A percentile compares a stretch with the other conserved stretches of the same genome.
phyloP scores from a whole-genome alignment of 2,329 filamentous ascomycete genomes.

The Sporothrix curviconia region DNA sequence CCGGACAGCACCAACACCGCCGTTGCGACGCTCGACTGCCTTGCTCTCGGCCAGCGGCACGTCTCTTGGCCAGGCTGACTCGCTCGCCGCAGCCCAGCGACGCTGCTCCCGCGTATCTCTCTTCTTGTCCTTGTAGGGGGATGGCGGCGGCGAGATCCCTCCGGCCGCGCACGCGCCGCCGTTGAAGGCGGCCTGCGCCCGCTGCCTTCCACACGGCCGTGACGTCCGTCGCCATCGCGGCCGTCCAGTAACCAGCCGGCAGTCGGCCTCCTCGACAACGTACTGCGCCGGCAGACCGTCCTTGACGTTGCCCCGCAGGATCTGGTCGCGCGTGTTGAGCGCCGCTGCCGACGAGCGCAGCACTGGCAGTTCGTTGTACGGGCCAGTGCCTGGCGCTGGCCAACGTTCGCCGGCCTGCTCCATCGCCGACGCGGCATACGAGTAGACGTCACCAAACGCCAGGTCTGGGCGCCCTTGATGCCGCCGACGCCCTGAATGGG shows the following conservation, averaged over 20 bases:
- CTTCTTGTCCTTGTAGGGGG: neutral
- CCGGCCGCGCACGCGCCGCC: slow-evolving; percentile 16
- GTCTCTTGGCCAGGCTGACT: slow-evolving; percentile 5
- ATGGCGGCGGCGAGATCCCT: neutral
- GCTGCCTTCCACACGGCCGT: slow-evolving; percentile 41
- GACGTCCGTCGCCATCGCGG: slow-evolving; percentile 40
- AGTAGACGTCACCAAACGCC: slow-evolving; percentile 16
- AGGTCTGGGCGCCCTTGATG: slow-evolving; percentile 46
- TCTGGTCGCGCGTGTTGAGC: slow-evolving; percentile 36
- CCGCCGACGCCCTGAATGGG: slow-evolving; percentile 61
- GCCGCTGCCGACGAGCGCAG: slow-evolving; percentile 13
- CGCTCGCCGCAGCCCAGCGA: neutral
- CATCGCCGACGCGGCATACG: slow-evolving; percentile 12
- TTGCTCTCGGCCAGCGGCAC: neutral
- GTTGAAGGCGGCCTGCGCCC: slow-evolving; percentile 31
- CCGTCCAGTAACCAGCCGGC: slow-evolving; percentile 47
- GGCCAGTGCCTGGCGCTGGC: slow-evolving; percentile 11
- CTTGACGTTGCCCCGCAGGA: slow-evolving; percentile 28
- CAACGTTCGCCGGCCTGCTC: slow-evolving; percentile 13
- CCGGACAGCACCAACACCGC: too few species aligned
- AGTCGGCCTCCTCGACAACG: slow-evolving; percentile 42
- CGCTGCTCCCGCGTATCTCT: too few species aligned
- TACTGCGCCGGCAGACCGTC: slow-evolving; percentile 42
- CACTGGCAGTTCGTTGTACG: slow-evolving; percentile 12
- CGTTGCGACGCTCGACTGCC: neutral